Evolutionary conservation across 2,329 filamentous ascomycete genomes (phyloP), one percentile per base, ranked within the genome.

Genomic region (Chaetomiaceae sp.): DNA sequence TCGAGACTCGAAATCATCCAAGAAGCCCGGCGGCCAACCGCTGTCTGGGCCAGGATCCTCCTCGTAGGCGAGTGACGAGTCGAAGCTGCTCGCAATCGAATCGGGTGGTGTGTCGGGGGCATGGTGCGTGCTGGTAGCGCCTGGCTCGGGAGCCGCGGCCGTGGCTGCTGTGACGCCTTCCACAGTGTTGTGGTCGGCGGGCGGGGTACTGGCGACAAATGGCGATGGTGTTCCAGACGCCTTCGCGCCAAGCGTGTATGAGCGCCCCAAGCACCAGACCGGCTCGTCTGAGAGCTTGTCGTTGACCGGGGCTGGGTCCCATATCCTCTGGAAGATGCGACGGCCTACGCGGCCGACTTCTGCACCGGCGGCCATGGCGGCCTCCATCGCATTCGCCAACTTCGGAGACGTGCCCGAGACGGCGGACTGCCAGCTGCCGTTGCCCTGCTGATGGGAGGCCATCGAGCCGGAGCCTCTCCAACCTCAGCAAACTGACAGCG

Each of bases 1-100:
- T 51, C 81, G 81, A 5, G 91, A 90, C 63, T 95, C 89, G 59
- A 97, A 94, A 65, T 98, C 93, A 50, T 89, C 85, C 27, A 97
- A 71, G 60, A 98, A 98, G 4, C 79, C 75, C 9, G 77, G 70
- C 9, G 93, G 93, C 93, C 93, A 98, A 48, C 84, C 83, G 12
- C 70, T 70, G 49, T 71, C 70, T 15, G 66, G 60, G 3, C 59
- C 59, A 2, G 65, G 60, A 18, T 76, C 68, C 20, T 76, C 68
- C 20, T 72, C 72, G 45, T 73, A 75, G 29, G 71, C 70, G 8
- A 75, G 60, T 2, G 74, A 74, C 5, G 74, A 75, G 41, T 73
- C 71, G 51, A 76, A 68, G 54, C 74, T 78, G 56, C 70, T 74
- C 0, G 73, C 64, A 29, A 64, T 63, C 11, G 74, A 77, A 26